Evolutionary conservation across 768 basidiomycete genomes (phyloP), one percentile per base, ranked within the genome.

Genomic region (Rhodosporidiobolus odoratus): DNA sequence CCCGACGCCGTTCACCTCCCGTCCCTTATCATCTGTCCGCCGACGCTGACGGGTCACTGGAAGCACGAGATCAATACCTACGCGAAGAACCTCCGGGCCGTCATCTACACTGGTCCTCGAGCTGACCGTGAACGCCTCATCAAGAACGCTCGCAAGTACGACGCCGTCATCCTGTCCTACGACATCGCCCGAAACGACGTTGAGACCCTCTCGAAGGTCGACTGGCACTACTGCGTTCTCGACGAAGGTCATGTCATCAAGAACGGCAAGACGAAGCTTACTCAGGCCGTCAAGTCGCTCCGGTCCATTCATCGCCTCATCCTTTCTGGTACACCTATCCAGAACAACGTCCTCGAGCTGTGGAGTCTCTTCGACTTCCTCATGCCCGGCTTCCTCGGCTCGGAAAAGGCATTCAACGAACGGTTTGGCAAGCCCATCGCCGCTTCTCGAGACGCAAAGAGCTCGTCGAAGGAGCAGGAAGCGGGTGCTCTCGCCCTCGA

Each of bases 221-320:
- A 87, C 76, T 99, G 92, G 91, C 84, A 96, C 48, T 99, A 95
- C 79, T 97, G 94, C 80, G 88, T 98, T 50, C 85, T 99, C 63
- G 96, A 99, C 78, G 96, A 99, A 81, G 96, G 96, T 0, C 96
- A 99, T 80, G 87, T 97, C 74, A 98, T 99, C 81, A 98, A 97
- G 84, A 99, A 98, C 78, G 89, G 92, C 45, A 97, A 95, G 81
- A 97, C 96, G 32, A 98, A 98, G 80, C 84, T 99, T 47, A 93
- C 95, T 1, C 92, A 93, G 79, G 93, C 96, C 2, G 91, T 98
- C 76, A 99, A 99, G 80, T 85, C 83, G 67, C 85, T 98, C 54
- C 86, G 85, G 64, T 91, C 95, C 1, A 88, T 93, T 67, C 96
- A 99, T 80, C 88, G 96, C 32, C 83, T 99, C 30, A 90, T 99